Conservation (phyloP, 495 filamentous ascomycete genomes). For the Clohesyomyces aquaticus region DNA sequence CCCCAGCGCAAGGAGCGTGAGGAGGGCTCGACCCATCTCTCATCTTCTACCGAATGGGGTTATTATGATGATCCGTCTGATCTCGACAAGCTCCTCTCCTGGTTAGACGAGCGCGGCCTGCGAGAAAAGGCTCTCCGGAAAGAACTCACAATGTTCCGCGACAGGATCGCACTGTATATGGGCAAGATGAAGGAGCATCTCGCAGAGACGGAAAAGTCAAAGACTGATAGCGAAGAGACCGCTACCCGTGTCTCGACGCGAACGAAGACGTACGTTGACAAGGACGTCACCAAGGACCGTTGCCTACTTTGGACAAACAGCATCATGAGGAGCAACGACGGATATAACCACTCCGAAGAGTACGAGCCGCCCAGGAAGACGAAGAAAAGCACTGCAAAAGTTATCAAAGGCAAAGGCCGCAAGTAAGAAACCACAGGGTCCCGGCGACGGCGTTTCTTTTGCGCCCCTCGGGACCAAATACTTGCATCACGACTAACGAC, state of each 20-base stretch:
- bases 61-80: slow-evolving; percentile 80
- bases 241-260: slow-evolving; percentile 59
- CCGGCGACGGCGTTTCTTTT: neutral
- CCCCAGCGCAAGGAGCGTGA: slow-evolving; percentile 84
- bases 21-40: slow-evolving; percentile 79
- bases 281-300: slow-evolving; percentile 58
- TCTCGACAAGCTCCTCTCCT: slow-evolving; percentile 77
- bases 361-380: slow-evolving; percentile 63
- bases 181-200: slow-evolving; percentile 73
- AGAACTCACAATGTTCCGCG: slow-evolving; percentile 76
- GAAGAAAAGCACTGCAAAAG: slow-evolving; percentile 49
- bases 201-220: slow-evolving; percentile 54
- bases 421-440: slow-evolving; percentile 16
- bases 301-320: slow-evolving; percentile 85
- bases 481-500: slow-evolving; percentile 18
- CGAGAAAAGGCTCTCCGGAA: slow-evolving; percentile 85
- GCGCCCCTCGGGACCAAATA: neutral
- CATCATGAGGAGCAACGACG: slow-evolving; percentile 72
- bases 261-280: slow-evolving; percentile 67
- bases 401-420: slow-evolving; percentile 26
- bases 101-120: slow-evolving; percentile 82
- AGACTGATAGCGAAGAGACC: slow-evolving; percentile 57
- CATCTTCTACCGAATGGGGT: slow-evolving; percentile 81
- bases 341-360: slow-evolving; percentile 80
- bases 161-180: slow-evolving; percentile 81